These are phyloP conservation scores for Blastocystis sp. DNA, from an alignment of 352 stramenopile species.

Conservation along the genomic window DNA sequence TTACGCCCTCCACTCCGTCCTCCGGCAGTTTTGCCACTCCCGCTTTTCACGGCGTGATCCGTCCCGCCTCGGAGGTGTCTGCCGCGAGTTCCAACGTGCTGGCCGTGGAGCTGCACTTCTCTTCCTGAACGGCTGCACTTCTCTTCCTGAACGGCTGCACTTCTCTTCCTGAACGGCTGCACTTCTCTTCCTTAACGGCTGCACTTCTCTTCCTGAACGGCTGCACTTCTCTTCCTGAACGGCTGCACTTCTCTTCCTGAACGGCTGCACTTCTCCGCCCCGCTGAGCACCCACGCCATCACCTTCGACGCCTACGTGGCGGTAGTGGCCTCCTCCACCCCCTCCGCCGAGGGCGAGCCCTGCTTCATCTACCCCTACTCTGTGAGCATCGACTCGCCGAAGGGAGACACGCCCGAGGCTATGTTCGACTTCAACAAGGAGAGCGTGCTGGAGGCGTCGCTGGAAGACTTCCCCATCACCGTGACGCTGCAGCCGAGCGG, in stretches of 20 bases:
- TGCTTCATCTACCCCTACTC: slow-evolving; percentile 31
- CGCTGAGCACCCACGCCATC: not conserved
- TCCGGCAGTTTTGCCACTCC: not conserved
- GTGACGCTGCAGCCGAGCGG: not conserved
- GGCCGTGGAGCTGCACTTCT: slow-evolving; percentile 39
- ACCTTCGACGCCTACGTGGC: not conserved
- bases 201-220: too few relatives aligned
- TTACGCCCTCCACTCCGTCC: not conserved
- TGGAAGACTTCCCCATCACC: not conserved
- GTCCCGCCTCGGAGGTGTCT: not conserved
- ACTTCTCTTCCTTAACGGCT: too few relatives aligned
- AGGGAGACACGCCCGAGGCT: not conserved
- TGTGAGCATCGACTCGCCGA: not conserved
- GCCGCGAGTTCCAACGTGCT: not conserved
- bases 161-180: too few relatives aligned
- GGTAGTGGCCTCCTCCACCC: not conserved
- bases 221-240: too few relatives aligned
- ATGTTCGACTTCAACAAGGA: not conserved
- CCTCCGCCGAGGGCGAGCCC: not conserved
- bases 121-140: too few relatives aligned
- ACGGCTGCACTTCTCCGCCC: too few relatives aligned
- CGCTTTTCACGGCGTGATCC: not conserved
- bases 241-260: too few relatives aligned
- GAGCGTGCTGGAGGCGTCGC: not conserved
- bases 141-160: too few relatives aligned